Percentiles rank a stretch among this genome's conserved stretches.
Conservation (phyloP, 2,329 filamentous ascomycete genomes). For the Hyphodiscus sp. region DNA sequence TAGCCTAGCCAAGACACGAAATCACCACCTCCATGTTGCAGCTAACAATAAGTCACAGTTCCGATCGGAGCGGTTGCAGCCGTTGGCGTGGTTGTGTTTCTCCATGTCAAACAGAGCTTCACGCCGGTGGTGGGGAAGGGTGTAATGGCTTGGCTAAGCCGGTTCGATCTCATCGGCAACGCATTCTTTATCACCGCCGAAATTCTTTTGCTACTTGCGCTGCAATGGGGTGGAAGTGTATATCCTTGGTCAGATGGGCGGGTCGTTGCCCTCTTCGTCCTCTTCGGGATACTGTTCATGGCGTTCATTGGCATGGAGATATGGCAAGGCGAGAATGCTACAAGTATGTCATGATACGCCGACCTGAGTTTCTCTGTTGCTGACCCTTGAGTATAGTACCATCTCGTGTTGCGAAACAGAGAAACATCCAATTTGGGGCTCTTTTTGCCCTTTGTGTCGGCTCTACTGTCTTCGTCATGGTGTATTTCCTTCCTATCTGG, state of each 20-base stretch:
- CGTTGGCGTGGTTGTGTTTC: neutral
- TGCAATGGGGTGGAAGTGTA: conserved; percentile 26
- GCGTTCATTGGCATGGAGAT: conserved; percentile 28
- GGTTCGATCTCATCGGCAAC: conserved; percentile 31
- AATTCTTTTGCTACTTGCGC: conserved; percentile 26
- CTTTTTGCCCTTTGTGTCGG: conserved; percentile 28
- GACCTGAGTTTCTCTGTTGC: no score
- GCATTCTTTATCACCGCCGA: conserved; percentile 25
- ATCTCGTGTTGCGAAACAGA: conserved; percentile 31
- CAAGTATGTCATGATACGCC: no score
- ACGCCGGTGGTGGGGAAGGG: neutral
- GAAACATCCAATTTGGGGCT: conserved; percentile 28
- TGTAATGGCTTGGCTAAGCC: neutral
- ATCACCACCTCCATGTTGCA: no score
- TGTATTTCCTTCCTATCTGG: conserved; percentile 40
- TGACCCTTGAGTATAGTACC: conserved; percentile 24
- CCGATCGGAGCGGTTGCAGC: conserved; percentile 22
- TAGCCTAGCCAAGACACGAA: no score
- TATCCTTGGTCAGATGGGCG: conserved; percentile 26
- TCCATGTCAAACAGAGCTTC: neutral
- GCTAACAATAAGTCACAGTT: conserved; percentile 10
- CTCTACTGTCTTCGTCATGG: conserved; percentile 29
- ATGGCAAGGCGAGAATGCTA: conserved; percentile 31
- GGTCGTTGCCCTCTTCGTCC: conserved; percentile 29
- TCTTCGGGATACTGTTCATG: conserved; percentile 22